Percentiles rank a stretch among this genome's conserved stretches.
phyloP scores from a whole-genome alignment of 225 moss, liverwort and hornwort species.

The Climacium dendroides region DNA sequence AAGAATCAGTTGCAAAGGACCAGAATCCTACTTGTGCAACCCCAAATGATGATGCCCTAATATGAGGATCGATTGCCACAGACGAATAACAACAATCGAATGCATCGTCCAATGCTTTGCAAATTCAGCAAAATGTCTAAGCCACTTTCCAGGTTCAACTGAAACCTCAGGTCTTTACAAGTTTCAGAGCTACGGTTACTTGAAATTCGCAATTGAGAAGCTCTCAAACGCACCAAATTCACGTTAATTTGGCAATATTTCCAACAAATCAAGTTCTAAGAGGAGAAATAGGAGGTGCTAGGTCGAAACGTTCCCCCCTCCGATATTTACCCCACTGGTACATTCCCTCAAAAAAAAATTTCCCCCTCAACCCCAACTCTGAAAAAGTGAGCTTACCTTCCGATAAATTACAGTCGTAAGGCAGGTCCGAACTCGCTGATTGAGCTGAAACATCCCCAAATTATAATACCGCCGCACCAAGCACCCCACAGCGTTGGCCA shows the following conservation, averaged over 20 bases:
- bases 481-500: slow-evolving; percentile 16
- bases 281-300: not conserved
- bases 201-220: not conserved
- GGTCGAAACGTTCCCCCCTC: not conserved
- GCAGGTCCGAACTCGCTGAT: slow-evolving; percentile 16
- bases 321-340: too few relatives aligned
- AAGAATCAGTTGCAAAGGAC: not conserved
- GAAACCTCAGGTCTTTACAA: not conserved
- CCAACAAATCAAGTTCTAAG: not conserved
- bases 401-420: slow-evolving; percentile 29
- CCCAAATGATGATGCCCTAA: not conserved
- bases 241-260: not conserved
- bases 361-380: not conserved
- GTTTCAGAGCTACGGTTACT: not conserved
- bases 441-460: slow-evolving; percentile 13
- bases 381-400: not conserved
- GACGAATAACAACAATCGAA: not conserved
- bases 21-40: not conserved
- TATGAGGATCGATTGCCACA: not conserved
- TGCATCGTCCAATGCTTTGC: not conserved
- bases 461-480: slow-evolving; percentile 11
- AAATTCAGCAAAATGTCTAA: not conserved
- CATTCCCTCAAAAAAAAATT: too few relatives aligned
- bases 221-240: not conserved
- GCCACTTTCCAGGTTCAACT: not conserved